These are phyloP conservation scores for Epichloe sibirici DNA, from an alignment of 2,329 filamentous ascomycete genomes.

Conservation along the genomic window DNA sequence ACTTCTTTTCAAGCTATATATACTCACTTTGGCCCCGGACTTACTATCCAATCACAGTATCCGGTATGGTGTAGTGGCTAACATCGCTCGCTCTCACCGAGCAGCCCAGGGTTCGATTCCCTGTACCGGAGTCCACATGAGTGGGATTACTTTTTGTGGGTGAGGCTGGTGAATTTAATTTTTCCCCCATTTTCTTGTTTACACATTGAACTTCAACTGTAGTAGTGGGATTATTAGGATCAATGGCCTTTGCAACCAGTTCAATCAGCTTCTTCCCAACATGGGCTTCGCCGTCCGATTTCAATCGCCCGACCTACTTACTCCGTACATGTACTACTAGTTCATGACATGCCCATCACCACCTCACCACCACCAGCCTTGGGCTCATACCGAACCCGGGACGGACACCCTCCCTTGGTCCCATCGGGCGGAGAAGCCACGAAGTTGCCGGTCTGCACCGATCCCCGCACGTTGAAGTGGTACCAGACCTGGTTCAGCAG, in stretches of 20 bases:
- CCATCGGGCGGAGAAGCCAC: slow-evolving; percentile 42
- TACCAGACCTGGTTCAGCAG: slow-evolving; percentile 45
- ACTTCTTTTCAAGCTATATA: no score
- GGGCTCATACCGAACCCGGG: slow-evolving; percentile 48
- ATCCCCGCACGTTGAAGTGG: slow-evolving; percentile 49
- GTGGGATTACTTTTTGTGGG: fast-evolving
- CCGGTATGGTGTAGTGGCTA: slow-evolving; percentile 26
- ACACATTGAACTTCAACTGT: no score
- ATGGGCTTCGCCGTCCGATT: no score
- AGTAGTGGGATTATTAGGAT: no score
- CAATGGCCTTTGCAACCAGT: no score
- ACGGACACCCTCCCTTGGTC: slow-evolving; percentile 50
- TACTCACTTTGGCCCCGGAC: fast-evolving
- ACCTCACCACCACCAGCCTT: slow-evolving; percentile 1
- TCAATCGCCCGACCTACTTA: no score
- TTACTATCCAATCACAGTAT: background rate
- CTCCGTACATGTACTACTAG: no score
- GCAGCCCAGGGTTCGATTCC: slow-evolving; percentile 25
- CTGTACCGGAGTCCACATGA: slow-evolving; percentile 17
- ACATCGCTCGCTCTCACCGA: slow-evolving; percentile 26
- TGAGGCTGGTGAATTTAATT: no score
- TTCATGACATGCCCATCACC: no score
- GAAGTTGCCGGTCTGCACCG: slow-evolving; percentile 47
- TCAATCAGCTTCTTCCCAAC: no score
- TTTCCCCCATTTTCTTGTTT: no score